A percentile compares a stretch with the other conserved stretches of the same genome.
Conservation (phyloP, 352 stramenopile species). For the Phytophthora foliorum region DNA sequence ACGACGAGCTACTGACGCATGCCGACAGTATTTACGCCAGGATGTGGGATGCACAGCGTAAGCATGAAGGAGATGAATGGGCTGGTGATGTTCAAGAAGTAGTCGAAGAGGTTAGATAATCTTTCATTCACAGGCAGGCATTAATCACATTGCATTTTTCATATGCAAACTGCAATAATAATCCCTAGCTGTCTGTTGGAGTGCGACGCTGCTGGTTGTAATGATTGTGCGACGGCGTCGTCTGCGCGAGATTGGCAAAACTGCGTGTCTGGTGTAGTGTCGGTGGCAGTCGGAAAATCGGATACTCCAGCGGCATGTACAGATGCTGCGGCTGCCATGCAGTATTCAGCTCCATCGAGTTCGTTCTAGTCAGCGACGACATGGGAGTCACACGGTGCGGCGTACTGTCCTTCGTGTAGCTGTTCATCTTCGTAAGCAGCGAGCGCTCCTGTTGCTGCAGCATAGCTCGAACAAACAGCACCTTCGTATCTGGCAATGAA, state of each 20-base stretch:
- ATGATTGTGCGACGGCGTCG: slow-evolving; percentile 20
- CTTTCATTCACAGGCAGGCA: not conserved
- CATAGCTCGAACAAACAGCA: slow-evolving; percentile 87
- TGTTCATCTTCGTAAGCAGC: slow-evolving; percentile 73
- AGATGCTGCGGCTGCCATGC: slow-evolving; percentile 53
- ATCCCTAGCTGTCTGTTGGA: slow-evolving; percentile 15
- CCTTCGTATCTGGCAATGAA: slow-evolving; percentile 74
- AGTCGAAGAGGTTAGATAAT: slow-evolving; percentile 5
- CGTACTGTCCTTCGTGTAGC: slow-evolving; percentile 33
- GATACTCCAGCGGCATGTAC: slow-evolving; percentile 58
- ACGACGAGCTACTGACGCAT: slow-evolving; percentile 89
- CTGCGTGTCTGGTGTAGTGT: slow-evolving; percentile 49
- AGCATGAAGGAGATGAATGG: slow-evolving; percentile 49
- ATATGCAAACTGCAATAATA: slow-evolving; percentile 3
- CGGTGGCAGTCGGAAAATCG: slow-evolving; percentile 72
- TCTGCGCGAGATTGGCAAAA: slow-evolving; percentile 42
- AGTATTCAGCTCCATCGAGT: slow-evolving; percentile 54
- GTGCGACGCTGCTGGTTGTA: slow-evolving; percentile 13
- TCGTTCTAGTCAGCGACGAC: slow-evolving; percentile 42
- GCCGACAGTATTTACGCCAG: slow-evolving; percentile 77
- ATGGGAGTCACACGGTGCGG: slow-evolving; percentile 32
- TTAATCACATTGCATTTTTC: too few species aligned
- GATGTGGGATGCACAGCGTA: slow-evolving; percentile 86
- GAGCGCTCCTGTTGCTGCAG: slow-evolving; percentile 88
- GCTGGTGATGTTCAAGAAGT: slow-evolving; percentile 7